Conservation (phyloP, 164 flowering plant genomes). For the Paratinospora sagittata region DNA sequence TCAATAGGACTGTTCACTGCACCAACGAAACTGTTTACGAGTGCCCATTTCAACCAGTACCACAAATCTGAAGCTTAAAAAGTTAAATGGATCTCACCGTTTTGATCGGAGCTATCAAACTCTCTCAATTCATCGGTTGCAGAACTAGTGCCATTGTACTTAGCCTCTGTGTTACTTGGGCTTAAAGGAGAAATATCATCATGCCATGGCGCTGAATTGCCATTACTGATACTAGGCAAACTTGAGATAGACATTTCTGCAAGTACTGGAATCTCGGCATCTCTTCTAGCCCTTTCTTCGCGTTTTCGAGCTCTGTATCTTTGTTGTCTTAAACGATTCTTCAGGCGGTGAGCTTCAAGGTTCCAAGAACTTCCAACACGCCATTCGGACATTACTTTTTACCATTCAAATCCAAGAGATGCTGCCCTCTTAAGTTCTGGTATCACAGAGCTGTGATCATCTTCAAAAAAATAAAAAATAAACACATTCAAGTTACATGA, state of each 20-base stretch:
- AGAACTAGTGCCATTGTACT: background rate
- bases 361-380: conserved; percentile 18
- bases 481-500: too few species aligned
- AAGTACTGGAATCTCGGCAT: conserved; percentile 10
- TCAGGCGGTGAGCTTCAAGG: conserved; percentile 21
- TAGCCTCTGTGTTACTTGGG: background rate
- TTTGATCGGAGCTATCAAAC: background rate
- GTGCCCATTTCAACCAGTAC: background rate
- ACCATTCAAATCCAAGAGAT: background rate
- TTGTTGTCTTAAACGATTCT: conserved; percentile 31
- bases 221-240: conserved; percentile 7
- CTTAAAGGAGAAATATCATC: background rate
- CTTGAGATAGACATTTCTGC: conserved; percentile 4
- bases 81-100: conserved; percentile 9
- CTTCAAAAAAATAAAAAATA: too few species aligned
- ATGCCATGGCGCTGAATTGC: background rate
- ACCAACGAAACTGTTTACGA: background rate
- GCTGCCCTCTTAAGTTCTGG: background rate
- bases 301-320: conserved; percentile 30
- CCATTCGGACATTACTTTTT: conserved; percentile 6
- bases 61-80: background rate
- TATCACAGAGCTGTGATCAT: background rate
- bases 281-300: conserved; percentile 19
- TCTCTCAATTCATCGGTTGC: background rate
- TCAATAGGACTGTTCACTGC: conserved; percentile 1